These are phyloP conservation scores for Hypomyces perniciosus DNA, from an alignment of 2,329 filamentous ascomycete genomes.

Conservation along the genomic window DNA sequence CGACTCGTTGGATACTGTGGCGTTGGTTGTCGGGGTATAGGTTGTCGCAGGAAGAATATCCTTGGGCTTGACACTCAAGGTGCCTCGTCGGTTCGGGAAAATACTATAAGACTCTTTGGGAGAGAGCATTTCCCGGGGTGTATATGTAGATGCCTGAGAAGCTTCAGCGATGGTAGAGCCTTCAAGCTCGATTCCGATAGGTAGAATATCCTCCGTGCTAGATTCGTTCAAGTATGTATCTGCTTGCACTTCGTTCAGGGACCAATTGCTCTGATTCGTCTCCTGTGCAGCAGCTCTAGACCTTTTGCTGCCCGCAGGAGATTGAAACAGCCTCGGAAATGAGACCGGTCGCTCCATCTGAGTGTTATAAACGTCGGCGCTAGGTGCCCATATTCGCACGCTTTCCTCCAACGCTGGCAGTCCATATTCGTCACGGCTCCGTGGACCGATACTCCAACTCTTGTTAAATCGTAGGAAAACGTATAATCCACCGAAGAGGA, in stretches of 20 bases:
- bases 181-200: background rate
- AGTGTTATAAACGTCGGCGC: slow-evolving; percentile 15
- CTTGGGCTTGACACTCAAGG: slow-evolving; percentile 21
- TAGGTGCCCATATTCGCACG: slow-evolving; percentile 5
- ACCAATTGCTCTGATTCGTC: background rate
- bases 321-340: slow-evolving; percentile 5
- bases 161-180: background rate
- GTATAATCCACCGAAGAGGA: slow-evolving; percentile 60
- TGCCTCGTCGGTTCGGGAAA: slow-evolving; percentile 15
- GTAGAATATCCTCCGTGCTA: background rate
- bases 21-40: slow-evolving; percentile 8
- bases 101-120: slow-evolving; percentile 17
- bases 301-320: slow-evolving; percentile 1
- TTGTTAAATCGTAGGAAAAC: slow-evolving; percentile 61
- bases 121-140: slow-evolving; percentile 3
- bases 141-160: background rate
- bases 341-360: slow-evolving; percentile 19
- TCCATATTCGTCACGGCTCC: slow-evolving; percentile 37
- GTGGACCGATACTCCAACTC: slow-evolving; percentile 47
- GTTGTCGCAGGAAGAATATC: slow-evolving; percentile 33
- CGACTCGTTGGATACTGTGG: background rate
- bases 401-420: slow-evolving; percentile 28
- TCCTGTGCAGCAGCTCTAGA: background rate
- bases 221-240: background rate
- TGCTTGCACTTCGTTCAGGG: background rate